Percentiles rank a stretch among this genome's conserved stretches.
Evolutionary conservation across 192 early-diverging fungal species (phyloP).

Genomic region (Gryganskiella cystojenkinii): DNA sequence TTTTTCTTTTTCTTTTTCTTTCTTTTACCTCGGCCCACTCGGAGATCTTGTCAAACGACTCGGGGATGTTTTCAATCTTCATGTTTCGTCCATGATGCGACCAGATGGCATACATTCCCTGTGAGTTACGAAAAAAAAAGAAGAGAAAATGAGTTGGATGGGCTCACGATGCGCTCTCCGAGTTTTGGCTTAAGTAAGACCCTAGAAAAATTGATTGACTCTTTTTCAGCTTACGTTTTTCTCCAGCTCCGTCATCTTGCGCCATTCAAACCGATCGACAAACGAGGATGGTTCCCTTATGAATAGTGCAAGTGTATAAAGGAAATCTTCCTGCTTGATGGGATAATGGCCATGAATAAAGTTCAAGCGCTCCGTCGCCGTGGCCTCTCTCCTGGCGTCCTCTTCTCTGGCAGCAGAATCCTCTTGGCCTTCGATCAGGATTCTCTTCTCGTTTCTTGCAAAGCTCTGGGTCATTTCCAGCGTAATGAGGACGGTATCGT

Average conservation of each 20-base stretch:
- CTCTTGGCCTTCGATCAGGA: not conserved
- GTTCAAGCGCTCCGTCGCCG: conserved; percentile 46
- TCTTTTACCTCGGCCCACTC: conserved; percentile 26
- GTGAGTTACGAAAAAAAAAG: not conserved
- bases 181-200: no score
- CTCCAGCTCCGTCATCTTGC: conserved; percentile 45
- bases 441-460: conserved; percentile 33
- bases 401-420: conserved; percentile 12
- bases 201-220: not conserved
- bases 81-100: conserved; percentile 11
- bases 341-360: conserved; percentile 52
- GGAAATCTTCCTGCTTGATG: conserved; percentile 55
- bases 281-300: conserved; percentile 39
- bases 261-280: conserved; percentile 50
- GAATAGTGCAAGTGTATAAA: conserved; percentile 53
- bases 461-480: conserved; percentile 45
- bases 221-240: conserved; percentile 34
- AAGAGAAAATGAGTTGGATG: no score
- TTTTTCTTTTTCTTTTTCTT: no score
- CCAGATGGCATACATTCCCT: conserved; percentile 16
- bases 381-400: conserved; percentile 18
- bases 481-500: conserved; percentile 49
- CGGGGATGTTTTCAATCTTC: conserved; percentile 34
- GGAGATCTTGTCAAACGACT: conserved; percentile 6
- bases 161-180: no score